Percentiles rank a stretch among this genome's conserved stretches.
Conservation (phyloP, 1,284 basidiomycete species). For the Boletus semigastroideus region DNA sequence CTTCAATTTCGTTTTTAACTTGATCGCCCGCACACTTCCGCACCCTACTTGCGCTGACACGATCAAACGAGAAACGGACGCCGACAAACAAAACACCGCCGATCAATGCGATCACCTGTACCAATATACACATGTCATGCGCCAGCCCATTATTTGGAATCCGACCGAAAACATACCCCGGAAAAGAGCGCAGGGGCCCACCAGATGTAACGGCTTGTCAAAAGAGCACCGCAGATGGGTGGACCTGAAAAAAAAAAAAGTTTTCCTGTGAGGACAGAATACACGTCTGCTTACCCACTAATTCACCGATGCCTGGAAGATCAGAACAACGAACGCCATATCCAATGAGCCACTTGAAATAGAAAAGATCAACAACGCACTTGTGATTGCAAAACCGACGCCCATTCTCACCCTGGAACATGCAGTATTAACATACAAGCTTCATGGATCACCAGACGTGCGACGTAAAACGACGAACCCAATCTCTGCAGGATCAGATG, state of each 20-base stretch:
- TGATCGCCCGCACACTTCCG: neutral
- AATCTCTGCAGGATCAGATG: slow-evolving; percentile 24
- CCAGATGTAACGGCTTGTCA: slow-evolving; percentile 30
- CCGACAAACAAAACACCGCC: slow-evolving; percentile 9
- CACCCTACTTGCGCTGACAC: neutral
- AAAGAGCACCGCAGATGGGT: slow-evolving; percentile 32
- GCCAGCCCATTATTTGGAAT: neutral
- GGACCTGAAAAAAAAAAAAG: slow-evolving; percentile 16
- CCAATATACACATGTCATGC: neutral
- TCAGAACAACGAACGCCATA: neutral
- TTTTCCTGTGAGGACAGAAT: neutral
- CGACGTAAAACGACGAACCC: slow-evolving; percentile 18
- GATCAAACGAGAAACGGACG: slow-evolving; percentile 11
- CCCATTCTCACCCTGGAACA: slow-evolving; percentile 24
- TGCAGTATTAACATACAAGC: neutral
- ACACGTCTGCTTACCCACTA: slow-evolving; percentile 21
- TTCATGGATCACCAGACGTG: neutral
- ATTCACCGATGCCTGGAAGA: slow-evolving; percentile 22
- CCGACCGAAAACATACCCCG: slow-evolving; percentile 19
- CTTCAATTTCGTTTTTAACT: neutral
- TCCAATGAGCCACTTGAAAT: neutral
- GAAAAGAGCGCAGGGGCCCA: slow-evolving; percentile 32
- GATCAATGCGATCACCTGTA: slow-evolving; percentile 13
- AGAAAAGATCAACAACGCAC: slow-evolving; percentile 7
- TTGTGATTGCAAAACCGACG: slow-evolving; percentile 23